Base-by-base conservation (phyloP, 1,139 yeast genomes). In the Taphrina betulina region DNA sequence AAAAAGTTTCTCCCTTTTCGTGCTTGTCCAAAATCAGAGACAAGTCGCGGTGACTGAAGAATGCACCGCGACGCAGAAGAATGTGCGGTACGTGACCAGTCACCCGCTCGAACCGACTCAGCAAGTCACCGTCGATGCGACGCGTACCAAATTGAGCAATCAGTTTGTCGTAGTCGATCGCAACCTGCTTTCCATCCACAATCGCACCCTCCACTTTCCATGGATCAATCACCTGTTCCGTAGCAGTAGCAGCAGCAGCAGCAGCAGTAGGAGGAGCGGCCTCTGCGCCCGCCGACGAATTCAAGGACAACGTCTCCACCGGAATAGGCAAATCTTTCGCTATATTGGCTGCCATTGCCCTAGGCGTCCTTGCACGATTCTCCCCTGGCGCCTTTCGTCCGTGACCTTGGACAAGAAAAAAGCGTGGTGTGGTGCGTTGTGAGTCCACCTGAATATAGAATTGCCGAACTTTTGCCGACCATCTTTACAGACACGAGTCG, bases 121-220 rank as follows among this genome's bases (percentile, higher is more conserved):
- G 75, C 2, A 90, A 81, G 62, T 85, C 96, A 36, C 76, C 72
- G 14, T 81, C 76, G 65, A 92, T 82, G 53, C 77, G 75, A 62
- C 75, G 81, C 48, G 98, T 90, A 62, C 99, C 99, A 67, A 92
- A 92, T 69, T 86, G 88, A 62, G 76, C 75, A 64, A 88, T 85
- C 64, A 92, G 77, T 71, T 87, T 87, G 61, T 85, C 92, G 71
- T 92, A 92, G 72, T 92, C 96, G 63, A 92, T 90, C 31, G 82
- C 90, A 68, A 85, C 89, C 19, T 85, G 80, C 66, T 84, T 76
- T 48, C 99, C 99, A 66, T 89, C 95, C 53, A 87, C 95, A 45
- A 90, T 95, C 2, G 97, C 98, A 60, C 98, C 99, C 71, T 87
- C 96, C 24, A 94, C 99, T 69, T 92, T 97, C 97, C 98, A 92